phyloP scores from a whole-genome alignment of 306 rosid genomes.

The Rosa multiflora region DNA sequence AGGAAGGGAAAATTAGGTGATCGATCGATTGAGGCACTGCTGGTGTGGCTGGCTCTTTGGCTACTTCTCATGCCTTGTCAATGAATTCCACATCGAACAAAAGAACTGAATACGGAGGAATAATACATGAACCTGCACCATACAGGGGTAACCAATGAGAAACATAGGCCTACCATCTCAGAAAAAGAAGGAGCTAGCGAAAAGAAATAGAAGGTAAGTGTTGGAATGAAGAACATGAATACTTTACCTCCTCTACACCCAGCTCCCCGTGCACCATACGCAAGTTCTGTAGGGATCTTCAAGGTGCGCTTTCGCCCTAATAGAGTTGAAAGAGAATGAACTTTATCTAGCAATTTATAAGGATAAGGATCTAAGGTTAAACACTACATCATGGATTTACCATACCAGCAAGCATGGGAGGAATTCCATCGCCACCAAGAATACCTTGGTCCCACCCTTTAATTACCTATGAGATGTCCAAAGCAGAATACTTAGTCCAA shows the following conservation, averaged over 20 bases:
- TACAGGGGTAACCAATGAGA: background rate
- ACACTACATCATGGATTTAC: background rate
- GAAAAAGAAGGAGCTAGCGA: background rate
- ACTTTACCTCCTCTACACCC: conserved; percentile 91
- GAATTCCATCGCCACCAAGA: conserved; percentile 86
- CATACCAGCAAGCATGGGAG: conserved; percentile 92
- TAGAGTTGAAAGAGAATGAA: background rate
- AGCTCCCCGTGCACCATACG: conserved; percentile 88
- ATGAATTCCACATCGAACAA: conserved; percentile 86
- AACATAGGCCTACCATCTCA: background rate
- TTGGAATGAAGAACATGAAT: background rate
- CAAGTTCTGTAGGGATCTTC: conserved; percentile 94
- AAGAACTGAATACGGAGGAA: conserved; percentile 87
- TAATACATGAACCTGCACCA: conserved; percentile 79
- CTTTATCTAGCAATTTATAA: background rate
- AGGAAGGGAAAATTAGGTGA: background rate
- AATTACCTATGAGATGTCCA: conserved; percentile 57
- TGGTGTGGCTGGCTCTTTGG: conserved; percentile 4
- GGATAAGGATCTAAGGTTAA: background rate
- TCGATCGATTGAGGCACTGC: background rate
- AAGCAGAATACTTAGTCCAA: background rate
- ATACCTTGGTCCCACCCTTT: conserved; percentile 99
- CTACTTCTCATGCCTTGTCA: conserved; percentile 61
- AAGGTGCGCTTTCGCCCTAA: conserved; percentile 79
- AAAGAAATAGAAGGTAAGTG: background rate